Base-by-base conservation (phyloP, 1,284 basidiomycete species). In the Cryptococcus sp. region DNA sequence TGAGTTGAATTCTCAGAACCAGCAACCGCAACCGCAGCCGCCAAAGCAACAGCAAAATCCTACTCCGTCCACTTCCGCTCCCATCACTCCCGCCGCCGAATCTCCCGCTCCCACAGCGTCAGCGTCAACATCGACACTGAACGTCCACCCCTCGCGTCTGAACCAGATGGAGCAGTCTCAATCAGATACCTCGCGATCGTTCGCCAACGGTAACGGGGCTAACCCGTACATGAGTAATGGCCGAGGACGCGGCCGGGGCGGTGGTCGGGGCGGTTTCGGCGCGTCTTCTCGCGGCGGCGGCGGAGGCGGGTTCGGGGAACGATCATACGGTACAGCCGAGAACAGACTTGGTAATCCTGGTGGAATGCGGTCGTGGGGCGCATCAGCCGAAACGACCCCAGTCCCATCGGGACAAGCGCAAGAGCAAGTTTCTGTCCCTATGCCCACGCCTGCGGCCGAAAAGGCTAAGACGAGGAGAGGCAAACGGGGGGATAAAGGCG, bases 401-500 rank as follows among this genome's bases (percentile, higher is more conserved):
- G 39, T 45, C n/a, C 54, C 30, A n/a, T 35, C 47, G 22, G 52
- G 50, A 15, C 22, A 23, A 17, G 23, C 27, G 52, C 13, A 8
- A 35, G 30, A 8, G 30, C 30, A 35, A 35, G 30, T 35, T 10
- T 35, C 30, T 10, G 2, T 35, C 30, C 30, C 30, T 2, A 10
- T 35, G 30, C 8, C 30, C 10, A 13, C 30, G 51, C 43, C 13
- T 25, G 50, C 50, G 5, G 41, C 43, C 2, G 50, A 45, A 41
- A 17, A 53, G 51, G 51, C 15, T 54, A 66, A 68, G 65, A 75
- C 68, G 59, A 75, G 73, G 63, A 74, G 70, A 60, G 70, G 69
- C 66, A 72, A 69, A 52, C 77, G 75, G 65, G 73, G 75, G 19
- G 78, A 79, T 60, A 79, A 79, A 61, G 76, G 76, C 22, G 78